Evolutionary conservation across 306 rosid species (phyloP).

Genomic region (Cucurbita ficifolia): DNA sequence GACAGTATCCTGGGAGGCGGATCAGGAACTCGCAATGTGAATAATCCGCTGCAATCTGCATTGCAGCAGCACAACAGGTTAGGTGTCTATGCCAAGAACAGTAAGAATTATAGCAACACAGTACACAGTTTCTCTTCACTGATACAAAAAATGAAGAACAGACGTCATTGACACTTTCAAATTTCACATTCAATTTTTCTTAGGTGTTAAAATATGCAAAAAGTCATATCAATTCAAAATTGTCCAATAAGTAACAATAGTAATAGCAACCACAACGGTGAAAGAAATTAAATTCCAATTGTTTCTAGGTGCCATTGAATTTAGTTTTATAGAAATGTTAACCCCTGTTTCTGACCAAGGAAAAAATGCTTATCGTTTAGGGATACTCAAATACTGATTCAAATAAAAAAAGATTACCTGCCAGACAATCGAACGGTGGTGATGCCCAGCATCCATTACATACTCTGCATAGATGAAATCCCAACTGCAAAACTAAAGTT

Average conservation of each 20-base stretch:
- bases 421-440: slow-evolving; percentile 91
- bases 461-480: slow-evolving; percentile 97
- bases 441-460: slow-evolving; percentile 89
- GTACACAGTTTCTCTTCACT: neutral
- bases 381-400: neutral
- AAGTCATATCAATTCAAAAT: neutral
- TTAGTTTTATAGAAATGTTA: neutral
- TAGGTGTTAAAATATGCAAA: neutral
- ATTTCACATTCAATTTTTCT: neutral
- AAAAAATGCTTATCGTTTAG: neutral
- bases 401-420: slow-evolving; percentile 33
- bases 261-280: neutral
- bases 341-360: neutral
- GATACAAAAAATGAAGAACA: neutral
- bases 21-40: slow-evolving; percentile 89
- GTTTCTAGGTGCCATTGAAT: neutral
- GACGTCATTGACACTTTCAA: neutral
- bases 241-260: neutral
- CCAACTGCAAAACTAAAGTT: slow-evolving; percentile 50
- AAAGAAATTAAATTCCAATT: neutral
- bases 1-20: slow-evolving; percentile 97
- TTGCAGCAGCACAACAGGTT: slow-evolving; percentile 2
- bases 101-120: neutral
- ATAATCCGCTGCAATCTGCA: slow-evolving; percentile 92
- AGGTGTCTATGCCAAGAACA: slow-evolving; percentile 3